Evolutionary conservation across 1,284 basidiomycete species (phyloP).

Genomic region (Malassezia equina): DNA sequence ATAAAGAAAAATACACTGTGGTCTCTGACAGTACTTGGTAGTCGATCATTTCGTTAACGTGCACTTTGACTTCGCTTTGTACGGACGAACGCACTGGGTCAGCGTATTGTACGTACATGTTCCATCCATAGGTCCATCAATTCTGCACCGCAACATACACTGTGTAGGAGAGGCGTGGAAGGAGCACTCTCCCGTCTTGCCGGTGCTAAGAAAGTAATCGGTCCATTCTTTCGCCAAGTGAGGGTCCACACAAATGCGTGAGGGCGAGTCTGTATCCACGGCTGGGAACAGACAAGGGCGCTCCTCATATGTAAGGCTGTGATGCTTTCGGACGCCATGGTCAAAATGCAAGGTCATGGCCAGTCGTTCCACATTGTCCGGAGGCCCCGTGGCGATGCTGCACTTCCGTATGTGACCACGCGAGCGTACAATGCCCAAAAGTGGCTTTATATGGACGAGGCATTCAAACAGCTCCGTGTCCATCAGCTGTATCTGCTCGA

Average conservation of each 20-base stretch:
- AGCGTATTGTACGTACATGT: neutral
- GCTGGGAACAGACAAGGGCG: conserved; percentile 24
- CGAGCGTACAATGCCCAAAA: conserved; percentile 27
- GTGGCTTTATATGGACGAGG: conserved; percentile 25
- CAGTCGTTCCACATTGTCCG: neutral
- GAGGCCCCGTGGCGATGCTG: neutral
- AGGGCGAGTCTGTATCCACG: conserved; percentile 24
- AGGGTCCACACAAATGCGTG: conserved; percentile 17
- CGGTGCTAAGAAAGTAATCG: conserved; percentile 26
- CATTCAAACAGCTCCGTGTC: conserved; percentile 22
- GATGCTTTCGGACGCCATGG: conserved; percentile 27
- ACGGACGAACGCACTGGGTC: conserved; percentile 17
- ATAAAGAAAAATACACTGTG: conserved; percentile 24
- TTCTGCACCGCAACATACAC: conserved; percentile 22
- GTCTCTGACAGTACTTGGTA: conserved; percentile 20
- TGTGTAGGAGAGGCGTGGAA: conserved; percentile 16
- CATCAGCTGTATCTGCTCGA: conserved; percentile 15
- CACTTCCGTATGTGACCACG: conserved; percentile 14
- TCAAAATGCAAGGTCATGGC: neutral
- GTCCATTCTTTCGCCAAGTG: conserved; percentile 27
- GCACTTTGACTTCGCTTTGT: conserved; percentile 26
- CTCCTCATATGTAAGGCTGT: conserved; percentile 30
- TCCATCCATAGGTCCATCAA: conserved; percentile 11
- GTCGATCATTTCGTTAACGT: conserved; percentile 20
- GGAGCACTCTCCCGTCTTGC: conserved; percentile 26